Conservation (phyloP, 2,329 filamentous ascomycete genomes). For the Macroventuria anomochaeta region DNA sequence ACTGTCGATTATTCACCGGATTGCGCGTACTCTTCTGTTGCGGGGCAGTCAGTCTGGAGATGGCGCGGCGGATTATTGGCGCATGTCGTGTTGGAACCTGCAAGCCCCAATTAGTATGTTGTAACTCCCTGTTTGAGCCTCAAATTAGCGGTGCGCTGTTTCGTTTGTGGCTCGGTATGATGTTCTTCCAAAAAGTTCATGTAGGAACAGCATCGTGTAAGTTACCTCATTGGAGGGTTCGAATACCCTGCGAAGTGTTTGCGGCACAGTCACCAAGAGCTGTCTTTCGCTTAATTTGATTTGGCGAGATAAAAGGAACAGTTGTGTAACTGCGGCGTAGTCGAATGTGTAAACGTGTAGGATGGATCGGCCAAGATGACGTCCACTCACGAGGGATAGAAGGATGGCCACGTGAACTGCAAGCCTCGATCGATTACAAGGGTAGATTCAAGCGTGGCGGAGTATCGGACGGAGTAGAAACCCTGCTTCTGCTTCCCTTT, state of each 20-base stretch:
- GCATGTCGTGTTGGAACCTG: background rate
- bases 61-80: background rate
- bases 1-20: background rate
- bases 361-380: background rate
- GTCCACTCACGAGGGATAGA: conserved; percentile 1
- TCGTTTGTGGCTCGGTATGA: background rate
- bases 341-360: background rate
- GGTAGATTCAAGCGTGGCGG: background rate
- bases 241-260: background rate
- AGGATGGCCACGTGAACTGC: conserved; percentile 17
- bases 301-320: background rate
- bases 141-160: background rate
- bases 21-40: background rate
- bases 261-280: background rate
- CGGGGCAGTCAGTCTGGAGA: background rate
- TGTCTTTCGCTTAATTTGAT: background rate
- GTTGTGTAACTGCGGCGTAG: conserved; percentile 9
- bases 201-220: conserved; percentile 3
- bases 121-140: background rate
- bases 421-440: conserved; percentile 7
- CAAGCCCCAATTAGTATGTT: background rate
- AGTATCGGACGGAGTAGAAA: background rate
- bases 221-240: background rate
- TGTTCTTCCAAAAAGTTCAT: background rate
- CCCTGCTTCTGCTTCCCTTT: background rate